Evolutionary conservation across 2,329 filamentous ascomycete species (phyloP).

Genomic region (Metarhizium robertsii): DNA sequence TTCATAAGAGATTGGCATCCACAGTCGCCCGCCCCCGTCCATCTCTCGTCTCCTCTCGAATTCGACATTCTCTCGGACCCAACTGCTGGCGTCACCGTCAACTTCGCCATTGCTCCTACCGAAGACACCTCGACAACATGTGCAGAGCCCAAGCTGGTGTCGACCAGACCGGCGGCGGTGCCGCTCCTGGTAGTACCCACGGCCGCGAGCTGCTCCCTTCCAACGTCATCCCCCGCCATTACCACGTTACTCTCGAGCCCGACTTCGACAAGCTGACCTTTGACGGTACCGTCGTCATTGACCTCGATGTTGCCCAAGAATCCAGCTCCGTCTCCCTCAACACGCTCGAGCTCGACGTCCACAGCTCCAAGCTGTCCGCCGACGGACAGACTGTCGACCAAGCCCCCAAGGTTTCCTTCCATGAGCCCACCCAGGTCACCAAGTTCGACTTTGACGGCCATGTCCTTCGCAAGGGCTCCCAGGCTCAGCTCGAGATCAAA

Average conservation of each 20-base stretch:
- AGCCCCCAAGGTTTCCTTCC: conserved; percentile 50
- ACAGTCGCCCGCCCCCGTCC: neutral
- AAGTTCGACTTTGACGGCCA: conserved; percentile 69
- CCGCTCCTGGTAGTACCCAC: conserved; percentile 12
- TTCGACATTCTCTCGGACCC: neutral
- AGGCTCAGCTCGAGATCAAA: conserved; percentile 51
- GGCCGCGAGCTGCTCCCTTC: conserved; percentile 74
- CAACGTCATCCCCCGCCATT: conserved; percentile 88
- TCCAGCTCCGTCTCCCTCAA: conserved; percentile 81
- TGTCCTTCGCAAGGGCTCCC: conserved; percentile 58
- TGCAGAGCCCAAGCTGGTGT: conserved; percentile 40
- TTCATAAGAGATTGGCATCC: conserved; percentile 2
- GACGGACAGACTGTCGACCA: conserved; percentile 38
- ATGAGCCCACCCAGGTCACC: conserved; percentile 72
- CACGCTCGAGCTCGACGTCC: conserved; percentile 77
- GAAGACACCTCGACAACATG: conserved; percentile 52
- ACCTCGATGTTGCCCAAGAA: conserved; percentile 78
- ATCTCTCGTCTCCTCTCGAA: neutral
- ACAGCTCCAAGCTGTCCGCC: conserved; percentile 41
- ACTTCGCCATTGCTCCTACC: conserved; percentile 61
- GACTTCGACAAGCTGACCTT: conserved; percentile 84
- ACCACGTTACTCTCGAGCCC: conserved; percentile 84
- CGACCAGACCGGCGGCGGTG: conserved; percentile 24
- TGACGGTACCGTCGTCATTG: conserved; percentile 70
- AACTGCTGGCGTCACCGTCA: conserved; percentile 8